Conservation (phyloP, 2,329 filamentous ascomycete genomes). For the Berkeleyomyces rouxiae region DNA sequence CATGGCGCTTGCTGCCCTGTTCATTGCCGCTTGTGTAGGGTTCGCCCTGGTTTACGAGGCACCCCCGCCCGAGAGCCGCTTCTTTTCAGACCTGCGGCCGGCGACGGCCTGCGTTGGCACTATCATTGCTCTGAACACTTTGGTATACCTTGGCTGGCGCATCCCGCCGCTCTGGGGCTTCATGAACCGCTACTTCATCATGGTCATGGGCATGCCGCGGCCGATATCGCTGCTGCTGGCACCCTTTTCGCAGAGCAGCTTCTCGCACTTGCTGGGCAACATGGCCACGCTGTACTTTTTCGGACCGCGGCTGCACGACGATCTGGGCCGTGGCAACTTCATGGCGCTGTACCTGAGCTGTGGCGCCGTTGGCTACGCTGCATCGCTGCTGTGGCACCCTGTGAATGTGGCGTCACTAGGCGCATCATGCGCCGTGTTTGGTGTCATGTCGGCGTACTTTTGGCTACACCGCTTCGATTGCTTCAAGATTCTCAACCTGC, state of each 20-base stretch:
- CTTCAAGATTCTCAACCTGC: conserved; percentile 40
- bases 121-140: conserved; percentile 42
- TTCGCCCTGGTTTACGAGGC: conserved; percentile 30
- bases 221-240: conserved; percentile 45
- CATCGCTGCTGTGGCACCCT: conserved; percentile 36
- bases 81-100: conserved; percentile 45
- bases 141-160: conserved; percentile 43
- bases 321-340: conserved; percentile 52
- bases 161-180: conserved; percentile 46
- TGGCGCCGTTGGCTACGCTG: conserved; percentile 41
- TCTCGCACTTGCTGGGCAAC: conserved; percentile 46
- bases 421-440: conserved; percentile 48
- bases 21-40: conserved; percentile 27
- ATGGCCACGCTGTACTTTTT: conserved; percentile 49
- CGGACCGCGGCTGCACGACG: conserved; percentile 50
- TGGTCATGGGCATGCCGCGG: conserved; percentile 47
- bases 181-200: conserved; percentile 52
- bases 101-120: conserved; percentile 46
- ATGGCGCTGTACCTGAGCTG: conserved; percentile 47
- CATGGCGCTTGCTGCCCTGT: conserved; percentile 28
- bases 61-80: conserved; percentile 24
- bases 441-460: conserved; percentile 44
- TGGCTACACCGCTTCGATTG: conserved; percentile 39
- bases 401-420: conserved; percentile 40
- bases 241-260: conserved; percentile 50